Evolutionary conservation across 2,329 filamentous ascomycete genomes (phyloP).

Genomic region (Alternaria sp.): DNA sequence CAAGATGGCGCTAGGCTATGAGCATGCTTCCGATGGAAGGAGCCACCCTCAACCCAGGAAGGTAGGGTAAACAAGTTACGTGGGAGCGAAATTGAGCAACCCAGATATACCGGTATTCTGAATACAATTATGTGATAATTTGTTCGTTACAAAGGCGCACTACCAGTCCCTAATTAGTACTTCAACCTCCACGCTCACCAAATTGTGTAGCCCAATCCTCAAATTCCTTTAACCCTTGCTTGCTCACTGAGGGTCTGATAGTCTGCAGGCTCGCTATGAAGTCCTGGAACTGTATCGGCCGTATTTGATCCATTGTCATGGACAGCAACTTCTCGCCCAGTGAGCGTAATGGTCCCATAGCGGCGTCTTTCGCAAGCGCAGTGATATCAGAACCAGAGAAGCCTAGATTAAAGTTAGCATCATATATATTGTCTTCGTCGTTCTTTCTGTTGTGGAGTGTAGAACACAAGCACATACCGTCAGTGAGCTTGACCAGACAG

Average conservation of each 20-base stretch:
- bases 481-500: slow-evolving; percentile 78
- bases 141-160: not conserved
- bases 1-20: slow-evolving; percentile 11
- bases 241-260: slow-evolving; percentile 90
- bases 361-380: slow-evolving; percentile 93
- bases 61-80: slow-evolving; percentile 5
- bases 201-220: slow-evolving; percentile 95
- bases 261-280: slow-evolving; percentile 84
- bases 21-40: slow-evolving; percentile 18
- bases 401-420: slow-evolving; percentile 61
- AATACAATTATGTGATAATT: not conserved
- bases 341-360: slow-evolving; percentile 92
- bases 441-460: not conserved
- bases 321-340: slow-evolving; percentile 87
- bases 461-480: slow-evolving; percentile 66
- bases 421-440: not conserved
- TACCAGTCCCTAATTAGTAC: not conserved
- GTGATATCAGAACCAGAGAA: slow-evolving; percentile 98
- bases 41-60: slow-evolving; percentile 15
- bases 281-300: slow-evolving; percentile 82
- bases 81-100: not conserved
- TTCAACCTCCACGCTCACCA: slow-evolving; percentile 84
- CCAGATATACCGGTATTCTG: not conserved
- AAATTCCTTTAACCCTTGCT: slow-evolving; percentile 83
- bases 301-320: slow-evolving; percentile 94